These are phyloP conservation scores for Chrysopogon serrulatus DNA, from an alignment of 176 grass and related monocot genomes.

Conservation along the genomic window DNA sequence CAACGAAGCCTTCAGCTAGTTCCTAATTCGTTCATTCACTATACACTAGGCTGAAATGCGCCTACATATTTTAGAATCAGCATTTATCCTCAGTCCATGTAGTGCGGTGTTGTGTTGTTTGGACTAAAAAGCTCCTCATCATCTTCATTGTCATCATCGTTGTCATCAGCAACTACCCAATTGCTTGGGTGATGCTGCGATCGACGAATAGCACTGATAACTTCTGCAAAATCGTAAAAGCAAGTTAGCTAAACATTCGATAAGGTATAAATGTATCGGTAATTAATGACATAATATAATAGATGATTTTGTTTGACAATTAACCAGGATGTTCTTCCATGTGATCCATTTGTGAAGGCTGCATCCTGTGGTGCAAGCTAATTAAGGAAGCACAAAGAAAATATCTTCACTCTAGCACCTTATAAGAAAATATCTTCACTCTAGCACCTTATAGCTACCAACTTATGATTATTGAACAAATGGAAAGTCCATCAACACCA, in stretches of 20 bases:
- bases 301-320: conserved; percentile 19
- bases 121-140: conserved; percentile 85
- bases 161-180: conserved; percentile 74
- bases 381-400: conserved; percentile 46
- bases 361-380: conserved; percentile 42
- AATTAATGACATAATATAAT: background rate
- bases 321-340: conserved; percentile 49
- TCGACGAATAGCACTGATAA: conserved; percentile 26
- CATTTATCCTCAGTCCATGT: conserved; percentile 54
- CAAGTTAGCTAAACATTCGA: conserved; percentile 1
- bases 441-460: background rate
- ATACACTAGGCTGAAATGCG: background rate
- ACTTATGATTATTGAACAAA: conserved; percentile 1
- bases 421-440: too few species aligned
- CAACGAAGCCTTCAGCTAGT: background rate
- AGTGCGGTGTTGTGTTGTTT: conserved; percentile 74
- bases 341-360: conserved; percentile 38
- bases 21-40: conserved; percentile 9
- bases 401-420: too few species aligned
- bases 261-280: background rate
- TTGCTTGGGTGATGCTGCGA: conserved; percentile 90
- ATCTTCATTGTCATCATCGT: conserved; percentile 65
- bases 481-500: background rate
- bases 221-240: conserved; percentile 32
- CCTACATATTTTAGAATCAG: conserved; percentile 1